Conservation (phyloP, 2,329 filamentous ascomycete genomes). For the Atkinsonella hypoxylon region DNA sequence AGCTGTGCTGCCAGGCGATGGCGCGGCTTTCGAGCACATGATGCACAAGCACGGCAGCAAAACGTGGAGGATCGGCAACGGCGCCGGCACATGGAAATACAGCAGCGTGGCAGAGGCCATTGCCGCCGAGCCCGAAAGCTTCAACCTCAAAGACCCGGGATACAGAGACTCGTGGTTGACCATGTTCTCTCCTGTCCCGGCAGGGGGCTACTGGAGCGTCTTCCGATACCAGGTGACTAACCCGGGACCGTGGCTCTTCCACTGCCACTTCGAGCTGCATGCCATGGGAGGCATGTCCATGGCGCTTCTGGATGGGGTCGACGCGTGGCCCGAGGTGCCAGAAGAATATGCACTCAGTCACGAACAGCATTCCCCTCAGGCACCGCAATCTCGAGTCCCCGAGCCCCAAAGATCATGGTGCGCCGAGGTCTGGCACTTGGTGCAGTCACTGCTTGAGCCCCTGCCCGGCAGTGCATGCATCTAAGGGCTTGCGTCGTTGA, state of each 20-base stretch:
- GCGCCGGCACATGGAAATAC: slow-evolving; percentile 27
- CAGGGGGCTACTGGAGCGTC: slow-evolving; percentile 23
- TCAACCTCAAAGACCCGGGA: slow-evolving; percentile 31
- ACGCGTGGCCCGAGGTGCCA: slow-evolving; percentile 13
- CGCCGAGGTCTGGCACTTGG: too few species aligned
- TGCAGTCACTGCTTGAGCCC: too few species aligned
- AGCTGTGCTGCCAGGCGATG: slow-evolving; percentile 10
- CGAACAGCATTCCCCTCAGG: too few species aligned
- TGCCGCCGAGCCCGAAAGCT: slow-evolving; percentile 21
- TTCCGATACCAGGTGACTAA: slow-evolving; percentile 33
- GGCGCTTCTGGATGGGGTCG: slow-evolving; percentile 33
- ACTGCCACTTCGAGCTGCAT: slow-evolving; percentile 38
- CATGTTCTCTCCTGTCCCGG: not conserved
- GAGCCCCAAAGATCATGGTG: too few species aligned
- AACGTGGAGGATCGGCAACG: slow-evolving; percentile 29
- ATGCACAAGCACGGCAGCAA: slow-evolving; percentile 39
- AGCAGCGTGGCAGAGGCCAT: slow-evolving; percentile 18
- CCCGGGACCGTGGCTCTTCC: slow-evolving; percentile 32
- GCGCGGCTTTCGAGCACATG: slow-evolving; percentile 1
- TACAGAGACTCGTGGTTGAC: slow-evolving; percentile 23
- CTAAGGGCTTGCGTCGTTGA: too few species aligned
- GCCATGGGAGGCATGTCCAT: slow-evolving; percentile 34
- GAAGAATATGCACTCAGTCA: not conserved
- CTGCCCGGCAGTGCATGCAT: too few species aligned
- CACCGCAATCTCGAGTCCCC: too few species aligned